phyloP scores from a whole-genome alignment of 768 basidiomycete genomes.

The Leccinum ochraceum region DNA sequence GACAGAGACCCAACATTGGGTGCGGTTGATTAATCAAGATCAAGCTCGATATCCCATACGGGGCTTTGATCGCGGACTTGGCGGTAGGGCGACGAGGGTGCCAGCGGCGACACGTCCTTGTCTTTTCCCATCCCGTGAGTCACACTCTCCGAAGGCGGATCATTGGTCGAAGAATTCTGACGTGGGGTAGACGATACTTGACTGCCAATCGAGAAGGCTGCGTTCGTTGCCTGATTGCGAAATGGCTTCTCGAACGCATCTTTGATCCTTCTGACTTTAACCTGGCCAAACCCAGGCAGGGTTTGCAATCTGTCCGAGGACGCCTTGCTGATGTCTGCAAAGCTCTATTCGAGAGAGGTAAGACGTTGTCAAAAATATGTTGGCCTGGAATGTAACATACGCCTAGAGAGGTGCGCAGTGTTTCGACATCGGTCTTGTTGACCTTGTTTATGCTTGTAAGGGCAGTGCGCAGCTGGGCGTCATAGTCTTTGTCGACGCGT shows the following conservation, averaged over 20 bases:
- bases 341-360: conserved; percentile 58
- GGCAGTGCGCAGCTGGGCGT: conserved; percentile 74
- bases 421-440: conserved; percentile 97
- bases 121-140: conserved; percentile 20
- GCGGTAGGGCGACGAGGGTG: conserved; percentile 6
- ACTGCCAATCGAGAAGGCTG: conserved; percentile 36
- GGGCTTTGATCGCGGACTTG: conserved; percentile 53
- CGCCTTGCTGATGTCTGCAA: conserved; percentile 76
- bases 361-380: neutral
- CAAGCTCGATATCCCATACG: conserved; percentile 73
- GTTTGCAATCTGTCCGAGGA: conserved; percentile 73
- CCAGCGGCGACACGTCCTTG: conserved; percentile 16
- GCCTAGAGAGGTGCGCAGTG: conserved; percentile 87
- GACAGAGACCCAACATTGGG: too few relatives aligned
- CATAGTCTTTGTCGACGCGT: conserved; percentile 86
- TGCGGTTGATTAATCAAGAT: conserved; percentile 38
- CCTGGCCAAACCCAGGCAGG: conserved; percentile 91
- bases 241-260: conserved; percentile 93
- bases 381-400: conserved; percentile 47
- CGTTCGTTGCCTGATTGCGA: conserved; percentile 61
- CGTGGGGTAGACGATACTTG: conserved; percentile 19
- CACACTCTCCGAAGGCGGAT: neutral
- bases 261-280: conserved; percentile 88
- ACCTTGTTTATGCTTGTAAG: conserved; percentile 91
- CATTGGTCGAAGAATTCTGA: neutral